Evolutionary conservation across 352 stramenopile genomes (phyloP), one percentile per base, ranked within the genome.

Genomic region (Globisporangium carolinianum): DNA sequence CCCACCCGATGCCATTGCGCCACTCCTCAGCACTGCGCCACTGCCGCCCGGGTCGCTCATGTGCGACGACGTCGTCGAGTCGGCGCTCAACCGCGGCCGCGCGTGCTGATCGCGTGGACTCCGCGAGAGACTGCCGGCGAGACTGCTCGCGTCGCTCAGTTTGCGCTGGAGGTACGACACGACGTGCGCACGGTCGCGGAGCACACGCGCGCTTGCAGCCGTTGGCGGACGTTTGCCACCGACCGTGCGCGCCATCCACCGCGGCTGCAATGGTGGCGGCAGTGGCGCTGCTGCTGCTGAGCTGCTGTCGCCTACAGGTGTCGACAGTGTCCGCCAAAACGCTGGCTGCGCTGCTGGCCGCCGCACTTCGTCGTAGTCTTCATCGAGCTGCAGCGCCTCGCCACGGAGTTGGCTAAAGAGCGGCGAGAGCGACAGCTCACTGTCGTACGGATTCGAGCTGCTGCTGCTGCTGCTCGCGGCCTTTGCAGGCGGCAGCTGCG

Each of bases 121-220:
- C 6, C 76, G 70, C 15, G 79, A 71, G 53, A 85, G 78, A 51
- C 72, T 87, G 8, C 76, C 69, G 12, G 79, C 69, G 12, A 93
- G 64, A 51, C 83, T 95, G 52, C 83, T 92, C 4, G 79, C 76
- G 54, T 95, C 85, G 54, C 83, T 93, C 14, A 79, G 77, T 55
- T 95, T 95, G 41, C 83, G 81, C 14, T 92, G 79, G 63, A 95
- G 78, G 60, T 95, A 95, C 62, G 86, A 88, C 39, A 95, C 60
- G 43, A 95, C 83, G n/a, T 93, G 81, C 1, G 83, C 85, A 4
- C 85, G 83, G 11, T 95, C 85, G n/a, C 85, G 83, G 18, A 93
- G 82, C 49, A 82, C 66, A 38, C 83, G 76, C n/a, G 79, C 75
- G 35, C 71, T 87, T 14, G 91, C 80, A 15, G 56, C 47, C 1